Percentiles rank a stretch among this genome's conserved stretches.
Evolutionary conservation across 1,284 basidiomycete genomes (phyloP).

Genomic region (Pterula multifida): DNA sequence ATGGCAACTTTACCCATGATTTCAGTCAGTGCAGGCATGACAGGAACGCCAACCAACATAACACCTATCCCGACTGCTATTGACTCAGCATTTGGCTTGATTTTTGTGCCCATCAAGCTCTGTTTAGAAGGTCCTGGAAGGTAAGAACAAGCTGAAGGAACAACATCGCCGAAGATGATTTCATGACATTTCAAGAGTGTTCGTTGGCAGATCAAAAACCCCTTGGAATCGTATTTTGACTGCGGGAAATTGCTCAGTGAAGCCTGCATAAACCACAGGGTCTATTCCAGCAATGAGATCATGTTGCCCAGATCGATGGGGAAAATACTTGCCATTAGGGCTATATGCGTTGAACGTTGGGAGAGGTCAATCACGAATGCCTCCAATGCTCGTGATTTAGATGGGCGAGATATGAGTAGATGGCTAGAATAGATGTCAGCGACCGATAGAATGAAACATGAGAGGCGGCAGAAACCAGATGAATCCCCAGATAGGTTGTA

Average conservation of each 20-base stretch:
- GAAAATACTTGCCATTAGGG: constrained; percentile 60
- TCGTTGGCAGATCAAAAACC: constrained; percentile 89
- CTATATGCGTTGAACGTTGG: constrained; percentile 84
- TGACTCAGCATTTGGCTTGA: constrained; percentile 64
- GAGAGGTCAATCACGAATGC: constrained; percentile 82
- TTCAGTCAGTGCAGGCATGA: constrained; percentile 62
- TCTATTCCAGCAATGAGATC: constrained; percentile 36
- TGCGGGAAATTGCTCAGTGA: constrained; percentile 77
- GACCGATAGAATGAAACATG: constrained; percentile 10
- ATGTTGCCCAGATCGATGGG: constrained; percentile 8
- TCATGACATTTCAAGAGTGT: constrained; percentile 90
- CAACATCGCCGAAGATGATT: constrained; percentile 90
- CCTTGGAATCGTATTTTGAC: constrained; percentile 53
- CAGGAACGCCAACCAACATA: constrained; percentile 67
- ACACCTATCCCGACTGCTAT: constrained; percentile 82
- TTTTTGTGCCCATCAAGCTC: constrained; percentile 44
- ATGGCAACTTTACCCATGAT: constrained; percentile 78
- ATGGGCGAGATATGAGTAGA: constrained; percentile 82
- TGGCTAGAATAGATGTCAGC: constrained; percentile 43
- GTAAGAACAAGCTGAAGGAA: constrained; percentile 58
- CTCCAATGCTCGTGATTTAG: constrained; percentile 83
- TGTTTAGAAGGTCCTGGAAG: constrained; percentile 35
- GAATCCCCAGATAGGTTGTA: constrained; percentile 94
- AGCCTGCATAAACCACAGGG: constrained; percentile 96
- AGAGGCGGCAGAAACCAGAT: constrained; percentile 54